Percentiles rank a stretch among this genome's conserved stretches.
phyloP scores from a whole-genome alignment of 2,329 filamentous ascomycete genomes.

The Colletotrichum phormii region DNA sequence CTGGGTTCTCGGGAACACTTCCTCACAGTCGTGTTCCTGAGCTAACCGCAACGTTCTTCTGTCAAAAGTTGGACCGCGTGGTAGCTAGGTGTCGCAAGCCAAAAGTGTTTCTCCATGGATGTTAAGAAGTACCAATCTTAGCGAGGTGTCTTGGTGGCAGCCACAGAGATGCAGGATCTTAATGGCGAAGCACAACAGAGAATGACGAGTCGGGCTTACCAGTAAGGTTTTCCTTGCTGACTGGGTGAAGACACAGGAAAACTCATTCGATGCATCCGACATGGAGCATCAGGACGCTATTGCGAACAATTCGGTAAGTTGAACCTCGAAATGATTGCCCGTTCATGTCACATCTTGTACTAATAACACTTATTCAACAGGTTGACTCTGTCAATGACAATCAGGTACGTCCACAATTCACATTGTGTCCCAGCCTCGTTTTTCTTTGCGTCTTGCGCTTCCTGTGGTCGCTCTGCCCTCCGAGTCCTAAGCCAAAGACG shows the following conservation, averaged over 20 bases:
- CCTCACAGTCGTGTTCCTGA: background rate
- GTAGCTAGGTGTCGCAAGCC: background rate
- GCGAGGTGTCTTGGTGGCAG: background rate
- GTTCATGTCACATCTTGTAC: background rate
- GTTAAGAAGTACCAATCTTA: slow-evolving; percentile 8
- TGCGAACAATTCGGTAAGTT: background rate
- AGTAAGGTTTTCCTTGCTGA: slow-evolving; percentile 24
- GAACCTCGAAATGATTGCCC: background rate
- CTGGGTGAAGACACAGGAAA: slow-evolving; percentile 13
- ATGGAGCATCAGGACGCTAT: background rate
- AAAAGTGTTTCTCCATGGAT: slow-evolving; percentile 9
- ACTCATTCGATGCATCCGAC: background rate
- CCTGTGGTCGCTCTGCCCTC: background rate
- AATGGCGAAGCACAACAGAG: background rate
- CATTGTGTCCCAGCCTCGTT: slow-evolving; percentile 8
- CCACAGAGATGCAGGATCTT: slow-evolving; percentile 23
- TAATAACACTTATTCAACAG: background rate
- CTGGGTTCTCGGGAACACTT: background rate
- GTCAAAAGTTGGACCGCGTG: background rate
- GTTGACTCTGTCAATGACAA: background rate
- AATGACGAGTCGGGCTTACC: slow-evolving; percentile 20
- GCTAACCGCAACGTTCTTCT: background rate
- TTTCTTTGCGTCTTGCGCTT: slow-evolving; percentile 1
- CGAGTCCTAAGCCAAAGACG: background rate
- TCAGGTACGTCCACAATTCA: background rate